Percentiles rank a stretch among this genome's conserved stretches.
Evolutionary conservation across 768 basidiomycete genomes (phyloP).

Genomic region (Calocybe cyanea): DNA sequence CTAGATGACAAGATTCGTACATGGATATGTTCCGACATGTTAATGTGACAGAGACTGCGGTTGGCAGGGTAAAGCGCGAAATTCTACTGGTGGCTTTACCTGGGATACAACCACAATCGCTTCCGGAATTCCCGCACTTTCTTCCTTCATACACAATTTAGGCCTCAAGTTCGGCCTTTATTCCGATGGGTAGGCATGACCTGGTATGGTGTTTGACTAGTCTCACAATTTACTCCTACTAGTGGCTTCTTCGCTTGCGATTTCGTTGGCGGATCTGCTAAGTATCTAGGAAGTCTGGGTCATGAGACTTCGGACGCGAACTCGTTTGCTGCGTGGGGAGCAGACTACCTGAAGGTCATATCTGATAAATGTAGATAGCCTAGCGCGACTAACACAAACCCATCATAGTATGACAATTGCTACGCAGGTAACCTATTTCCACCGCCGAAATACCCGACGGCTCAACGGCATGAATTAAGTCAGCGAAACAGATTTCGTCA

Average conservation of each 20-base stretch:
- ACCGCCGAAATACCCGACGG: background rate
- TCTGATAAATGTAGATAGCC: background rate
- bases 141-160: constrained; percentile 31
- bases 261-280: constrained; percentile 39
- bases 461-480: background rate
- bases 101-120: constrained; percentile 39
- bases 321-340: constrained; percentile 46
- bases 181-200: constrained; percentile 39
- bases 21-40: background rate
- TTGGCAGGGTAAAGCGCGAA: constrained; percentile 43
- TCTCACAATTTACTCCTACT: background rate
- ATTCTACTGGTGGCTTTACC: constrained; percentile 37
- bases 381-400: background rate
- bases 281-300: constrained; percentile 42
- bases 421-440: constrained; percentile 32
- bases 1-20: background rate
- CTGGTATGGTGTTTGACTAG: background rate
- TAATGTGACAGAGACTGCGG: constrained; percentile 37
- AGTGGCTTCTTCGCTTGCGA: constrained; percentile 45
- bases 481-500: constrained; percentile 42
- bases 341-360: constrained; percentile 38
- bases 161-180: constrained; percentile 63
- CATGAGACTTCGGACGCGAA: constrained; percentile 45
- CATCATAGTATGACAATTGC: constrained; percentile 43
- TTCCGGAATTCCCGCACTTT: constrained; percentile 34